Evolutionary conservation across 2,329 filamentous ascomycete species (phyloP).

Genomic region (Polytolypa hystricis): DNA sequence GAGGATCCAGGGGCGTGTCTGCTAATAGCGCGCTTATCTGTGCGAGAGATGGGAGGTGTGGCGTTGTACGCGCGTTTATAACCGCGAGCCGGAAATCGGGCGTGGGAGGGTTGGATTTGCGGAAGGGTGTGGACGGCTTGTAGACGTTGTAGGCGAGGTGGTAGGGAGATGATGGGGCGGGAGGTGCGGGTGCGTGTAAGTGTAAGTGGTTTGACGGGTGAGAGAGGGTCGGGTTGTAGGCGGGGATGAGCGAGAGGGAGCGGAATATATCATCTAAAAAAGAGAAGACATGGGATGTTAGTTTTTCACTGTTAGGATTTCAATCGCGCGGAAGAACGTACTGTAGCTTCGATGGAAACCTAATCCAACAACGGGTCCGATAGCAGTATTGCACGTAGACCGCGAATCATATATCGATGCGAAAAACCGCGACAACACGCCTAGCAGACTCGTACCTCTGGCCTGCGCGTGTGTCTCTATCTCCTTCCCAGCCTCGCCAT

Average conservation of each 20-base stretch:
- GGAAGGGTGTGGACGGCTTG: slow-evolving; percentile 61
- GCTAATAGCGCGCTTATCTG: slow-evolving; percentile 63
- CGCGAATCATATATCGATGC: slow-evolving; percentile 21
- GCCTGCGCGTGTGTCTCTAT: not conserved
- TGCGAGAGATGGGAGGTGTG: slow-evolving; percentile 58
- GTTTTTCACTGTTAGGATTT: not conserved
- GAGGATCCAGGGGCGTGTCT: slow-evolving; percentile 59
- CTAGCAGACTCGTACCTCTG: slow-evolving; percentile 16
- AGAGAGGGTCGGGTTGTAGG: slow-evolving; percentile 16
- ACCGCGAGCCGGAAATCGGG: slow-evolving; percentile 83
- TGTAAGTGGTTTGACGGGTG: too few species aligned
- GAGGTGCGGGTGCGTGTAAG: slow-evolving; percentile 5
- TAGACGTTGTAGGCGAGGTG: slow-evolving; percentile 70
- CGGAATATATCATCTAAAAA: slow-evolving; percentile 65
- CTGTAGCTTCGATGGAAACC: slow-evolving; percentile 46
- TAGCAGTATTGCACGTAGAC: slow-evolving; percentile 19
- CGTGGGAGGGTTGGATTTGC: slow-evolving; percentile 63
- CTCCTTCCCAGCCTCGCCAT: not conserved
- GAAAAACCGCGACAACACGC: slow-evolving; percentile 24
- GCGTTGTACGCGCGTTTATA: slow-evolving; percentile 57
- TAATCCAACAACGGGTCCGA: slow-evolving; percentile 41
- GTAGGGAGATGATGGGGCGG: slow-evolving; percentile 43
- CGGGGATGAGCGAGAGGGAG: slow-evolving; percentile 61
- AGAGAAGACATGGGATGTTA: slow-evolving; percentile 50
- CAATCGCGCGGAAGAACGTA: too few species aligned